Conservation (phyloP, 139 green algal genomes). For the Medakamo hakoo region DNA sequence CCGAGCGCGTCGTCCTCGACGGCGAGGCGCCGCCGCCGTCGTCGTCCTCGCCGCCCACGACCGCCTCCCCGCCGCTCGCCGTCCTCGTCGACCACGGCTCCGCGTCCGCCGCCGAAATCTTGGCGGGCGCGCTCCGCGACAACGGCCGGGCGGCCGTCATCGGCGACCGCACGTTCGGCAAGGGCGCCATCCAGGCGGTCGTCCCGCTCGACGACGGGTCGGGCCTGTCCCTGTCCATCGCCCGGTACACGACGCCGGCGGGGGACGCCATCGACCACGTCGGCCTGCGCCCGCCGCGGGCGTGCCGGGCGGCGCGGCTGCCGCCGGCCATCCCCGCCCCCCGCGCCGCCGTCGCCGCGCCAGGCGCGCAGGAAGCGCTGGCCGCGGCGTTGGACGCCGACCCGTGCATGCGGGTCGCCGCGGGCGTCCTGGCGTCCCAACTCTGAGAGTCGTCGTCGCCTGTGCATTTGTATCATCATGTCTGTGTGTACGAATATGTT, state of each 20-base stretch:
- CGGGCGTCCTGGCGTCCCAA: neutral
- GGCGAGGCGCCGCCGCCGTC: no score
- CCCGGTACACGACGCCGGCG: slow-evolving; percentile 29
- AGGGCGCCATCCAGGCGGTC: slow-evolving; percentile 64
- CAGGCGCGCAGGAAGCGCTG: neutral
- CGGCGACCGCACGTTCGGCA: slow-evolving; percentile 77
- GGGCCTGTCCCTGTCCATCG: slow-evolving; percentile 84
- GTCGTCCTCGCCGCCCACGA: no score
- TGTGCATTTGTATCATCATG: no score
- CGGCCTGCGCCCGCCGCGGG: no score
- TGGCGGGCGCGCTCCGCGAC: slow-evolving; percentile 73
- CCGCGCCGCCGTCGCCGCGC: no score
- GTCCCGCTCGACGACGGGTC: slow-evolving; percentile 70
- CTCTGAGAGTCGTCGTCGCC: no score
- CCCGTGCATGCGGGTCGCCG: neutral
- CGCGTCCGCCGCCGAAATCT: slow-evolving; percentile 74
- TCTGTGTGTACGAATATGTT: no score
- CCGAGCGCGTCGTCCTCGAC: slow-evolving; percentile 16
- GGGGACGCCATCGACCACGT: neutral
- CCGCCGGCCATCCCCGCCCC: no score
- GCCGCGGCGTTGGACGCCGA: neutral
- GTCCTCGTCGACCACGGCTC: slow-evolving; percentile 70
- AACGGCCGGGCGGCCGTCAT: slow-evolving; percentile 45
- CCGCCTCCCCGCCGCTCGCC: slow-evolving; percentile 44
- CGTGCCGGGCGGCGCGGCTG: no score